These are phyloP conservation scores for Tetrapyrgos nigripes DNA, from an alignment of 1,284 basidiomycete genomes.

Conservation along the genomic window DNA sequence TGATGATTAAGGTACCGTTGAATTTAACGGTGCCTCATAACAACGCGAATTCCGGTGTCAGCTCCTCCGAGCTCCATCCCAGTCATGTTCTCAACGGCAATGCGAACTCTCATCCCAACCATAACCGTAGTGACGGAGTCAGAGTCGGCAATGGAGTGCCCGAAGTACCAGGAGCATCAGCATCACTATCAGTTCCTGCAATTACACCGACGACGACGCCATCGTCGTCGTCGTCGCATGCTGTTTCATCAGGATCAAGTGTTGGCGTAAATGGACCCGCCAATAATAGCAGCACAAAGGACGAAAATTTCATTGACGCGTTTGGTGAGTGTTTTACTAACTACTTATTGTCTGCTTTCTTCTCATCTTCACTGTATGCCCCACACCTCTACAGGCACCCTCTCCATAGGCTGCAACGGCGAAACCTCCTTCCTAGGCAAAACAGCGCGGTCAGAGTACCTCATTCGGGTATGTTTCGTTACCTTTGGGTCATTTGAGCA, in stretches of 20 bases:
- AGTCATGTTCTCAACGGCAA: too few relatives aligned
- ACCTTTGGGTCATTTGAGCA: not conserved
- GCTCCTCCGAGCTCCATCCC: too few relatives aligned
- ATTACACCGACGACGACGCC: not conserved
- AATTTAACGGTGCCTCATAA: too few relatives aligned
- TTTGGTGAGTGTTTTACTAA: constrained; percentile 49
- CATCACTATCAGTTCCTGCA: not conserved
- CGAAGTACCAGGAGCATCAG: too few relatives aligned
- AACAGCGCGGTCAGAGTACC: constrained; percentile 62
- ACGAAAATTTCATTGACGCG: constrained; percentile 58
- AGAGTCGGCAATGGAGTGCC: too few relatives aligned
- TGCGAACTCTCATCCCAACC: too few relatives aligned
- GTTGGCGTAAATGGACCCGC: constrained; percentile 1
- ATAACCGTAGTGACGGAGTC: too few relatives aligned
- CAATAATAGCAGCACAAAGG: constrained; percentile 30
- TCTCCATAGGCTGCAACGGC: constrained; percentile 60
- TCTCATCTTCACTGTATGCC: not conserved
- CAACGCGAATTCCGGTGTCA: too few relatives aligned
- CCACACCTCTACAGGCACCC: constrained; percentile 51
- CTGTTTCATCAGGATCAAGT: too few relatives aligned
- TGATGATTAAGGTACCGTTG: constrained; percentile 25
- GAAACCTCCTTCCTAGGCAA: constrained; percentile 65
- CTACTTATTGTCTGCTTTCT: not conserved
- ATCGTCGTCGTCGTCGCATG: constrained; percentile 5
- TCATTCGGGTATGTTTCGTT: constrained; percentile 12